Base-by-base conservation (phyloP, 139 green algal genomes). In the Picocystis salinarum region DNA sequence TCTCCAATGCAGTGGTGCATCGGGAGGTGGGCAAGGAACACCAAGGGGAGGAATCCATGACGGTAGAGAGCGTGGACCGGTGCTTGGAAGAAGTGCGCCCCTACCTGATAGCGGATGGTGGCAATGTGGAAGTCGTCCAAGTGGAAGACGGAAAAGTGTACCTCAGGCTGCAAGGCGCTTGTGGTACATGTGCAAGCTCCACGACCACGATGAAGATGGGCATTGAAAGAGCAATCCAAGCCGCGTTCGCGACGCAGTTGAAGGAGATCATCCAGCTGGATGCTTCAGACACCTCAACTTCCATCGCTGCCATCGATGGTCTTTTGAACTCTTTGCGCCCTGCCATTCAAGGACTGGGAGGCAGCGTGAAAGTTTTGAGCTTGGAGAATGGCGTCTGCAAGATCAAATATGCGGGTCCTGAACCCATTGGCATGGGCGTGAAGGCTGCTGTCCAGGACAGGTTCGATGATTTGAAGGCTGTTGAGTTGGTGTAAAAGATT, bases 41-140 rank as follows among this genome's bases (percentile, higher is more conserved):
- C 41, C 22, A 2, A 26, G 25, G 28, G n/a, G 1, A 40, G 11
- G 3, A 36, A 5, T 42, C 41, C 20, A 53, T 76, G 56, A 70
- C 56, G 1, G 33, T 74, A 1, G 69, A 66, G 39, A 40, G 56
- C 9, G 77, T 83, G 15, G 62, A 82, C 26, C 6, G 9, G 6
- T 15, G 19, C 9, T 57, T 91, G 28, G 68, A 91, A 17, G 70
- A 88, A 19, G 83, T 95, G 17, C 65, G 84, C 23, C 84, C 84
- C 2, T 94, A 91, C 72, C 58, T 95, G 20, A 79, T 92, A 26
- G 79, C 82, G 5, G 84, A 95, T 50, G 84, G 84, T 15, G 84
- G 84, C 31, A 81, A 95, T 49, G 79, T 94, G 25, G 66, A 82
- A 33, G 84, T 95, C 24, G 71, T 79, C 20, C 53, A 47, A 4